A percentile compares a stretch with the other conserved stretches of the same genome.
Conservation (phyloP, 73 alveolate species). For the Strombidium stylifer region DNA sequence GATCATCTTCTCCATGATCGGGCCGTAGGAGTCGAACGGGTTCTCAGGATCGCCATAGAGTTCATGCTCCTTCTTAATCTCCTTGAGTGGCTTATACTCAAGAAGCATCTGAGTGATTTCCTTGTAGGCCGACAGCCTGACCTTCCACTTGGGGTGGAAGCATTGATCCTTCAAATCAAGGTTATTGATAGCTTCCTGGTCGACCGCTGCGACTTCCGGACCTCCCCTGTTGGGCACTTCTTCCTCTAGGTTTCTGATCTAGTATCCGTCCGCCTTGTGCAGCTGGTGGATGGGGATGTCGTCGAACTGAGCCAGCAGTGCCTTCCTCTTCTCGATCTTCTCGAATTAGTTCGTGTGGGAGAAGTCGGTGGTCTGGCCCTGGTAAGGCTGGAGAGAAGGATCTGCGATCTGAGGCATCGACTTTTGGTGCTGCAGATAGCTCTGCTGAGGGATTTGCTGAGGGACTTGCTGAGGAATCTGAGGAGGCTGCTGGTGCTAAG, state of each 20-base stretch:
- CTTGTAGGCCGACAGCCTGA: conserved; percentile 45
- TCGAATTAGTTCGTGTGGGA: not conserved
- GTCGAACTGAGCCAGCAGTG: conserved; percentile 21
- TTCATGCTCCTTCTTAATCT: not conserved
- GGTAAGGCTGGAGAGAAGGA: not conserved
- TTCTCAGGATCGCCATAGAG: not conserved
- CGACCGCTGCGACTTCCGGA: too few relatives aligned
- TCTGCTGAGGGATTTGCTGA: not conserved
- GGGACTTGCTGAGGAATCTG: not conserved
- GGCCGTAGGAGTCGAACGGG: conserved; percentile 37
- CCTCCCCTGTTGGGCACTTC: too few relatives aligned
- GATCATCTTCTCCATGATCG: conserved; percentile 28
- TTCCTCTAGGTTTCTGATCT: too few relatives aligned
- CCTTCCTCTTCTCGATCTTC: conserved; percentile 8
- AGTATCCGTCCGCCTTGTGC: conserved; percentile 31
- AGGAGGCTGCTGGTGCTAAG: not conserved
- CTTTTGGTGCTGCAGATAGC: not conserved
- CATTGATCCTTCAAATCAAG: too few relatives aligned
- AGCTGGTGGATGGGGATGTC: conserved; percentile 33
- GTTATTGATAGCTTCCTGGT: too few relatives aligned
- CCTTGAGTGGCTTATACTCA: conserved; percentile 7
- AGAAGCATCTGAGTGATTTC: conserved; percentile 28
- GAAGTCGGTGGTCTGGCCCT: not conserved
- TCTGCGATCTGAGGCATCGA: not conserved
- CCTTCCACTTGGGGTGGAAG: conserved; percentile 54